Percentiles rank a stretch among this genome's conserved stretches.
phyloP scores from a whole-genome alignment of 2,329 filamentous ascomycete genomes.

The Neoarthrinium moseri region DNA sequence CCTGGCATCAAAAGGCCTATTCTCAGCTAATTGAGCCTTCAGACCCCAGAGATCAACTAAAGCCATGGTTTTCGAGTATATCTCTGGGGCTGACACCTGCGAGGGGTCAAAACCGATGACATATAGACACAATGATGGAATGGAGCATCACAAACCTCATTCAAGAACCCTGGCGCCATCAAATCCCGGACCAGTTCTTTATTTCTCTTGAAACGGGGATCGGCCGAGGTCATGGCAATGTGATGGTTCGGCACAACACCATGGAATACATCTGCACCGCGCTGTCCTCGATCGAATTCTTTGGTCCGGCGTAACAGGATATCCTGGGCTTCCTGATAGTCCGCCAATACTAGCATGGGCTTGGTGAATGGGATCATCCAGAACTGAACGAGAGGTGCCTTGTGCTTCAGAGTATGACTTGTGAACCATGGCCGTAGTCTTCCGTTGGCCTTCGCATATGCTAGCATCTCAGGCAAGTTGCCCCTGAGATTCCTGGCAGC shows the following conservation, averaged over 20 bases:
- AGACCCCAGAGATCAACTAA: constrained; percentile 33
- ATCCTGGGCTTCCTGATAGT: constrained; percentile 31
- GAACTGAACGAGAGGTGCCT: constrained; percentile 29
- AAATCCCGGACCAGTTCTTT: constrained; percentile 33
- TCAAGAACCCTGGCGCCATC: constrained; percentile 34
- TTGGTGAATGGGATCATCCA: constrained; percentile 30
- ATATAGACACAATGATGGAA: not conserved
- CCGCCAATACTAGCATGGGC: constrained; percentile 30
- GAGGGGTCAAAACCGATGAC: not conserved
- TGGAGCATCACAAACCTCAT: constrained; percentile 12
- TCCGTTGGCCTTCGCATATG: constrained; percentile 12
- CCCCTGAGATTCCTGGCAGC: constrained; percentile 19
- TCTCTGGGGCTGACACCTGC: constrained; percentile 32
- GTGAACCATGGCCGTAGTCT: constrained; percentile 14
- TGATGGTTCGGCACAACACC: constrained; percentile 26
- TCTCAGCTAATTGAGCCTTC: constrained; percentile 26
- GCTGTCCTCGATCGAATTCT: constrained; percentile 30
- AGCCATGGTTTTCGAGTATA: constrained; percentile 28
- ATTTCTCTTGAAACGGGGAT: constrained; percentile 30
- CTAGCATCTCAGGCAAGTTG: constrained; percentile 18
- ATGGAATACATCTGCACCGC: constrained; percentile 18
- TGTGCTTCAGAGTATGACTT: constrained; percentile 11
- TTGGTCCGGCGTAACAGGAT: constrained; percentile 28
- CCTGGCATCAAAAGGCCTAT: constrained; percentile 28
- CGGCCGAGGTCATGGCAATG: constrained; percentile 29